phyloP scores from a whole-genome alignment of 2,329 filamentous ascomycete species.

The Paramyrothecium roridum region DNA sequence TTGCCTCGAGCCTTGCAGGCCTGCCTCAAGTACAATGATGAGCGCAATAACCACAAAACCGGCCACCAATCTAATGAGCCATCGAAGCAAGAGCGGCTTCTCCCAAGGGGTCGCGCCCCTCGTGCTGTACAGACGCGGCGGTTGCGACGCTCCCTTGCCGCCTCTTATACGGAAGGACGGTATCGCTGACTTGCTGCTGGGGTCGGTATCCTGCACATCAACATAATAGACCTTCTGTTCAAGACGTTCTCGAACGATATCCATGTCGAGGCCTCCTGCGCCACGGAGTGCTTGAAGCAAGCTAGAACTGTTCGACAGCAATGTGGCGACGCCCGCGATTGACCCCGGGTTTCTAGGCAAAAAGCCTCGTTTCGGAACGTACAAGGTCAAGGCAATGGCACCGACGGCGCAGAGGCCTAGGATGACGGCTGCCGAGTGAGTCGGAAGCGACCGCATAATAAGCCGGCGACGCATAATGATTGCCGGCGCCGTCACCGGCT shows the following conservation, averaged over 20 bases:
- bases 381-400: slow-evolving; percentile 9
- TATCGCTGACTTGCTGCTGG: background rate
- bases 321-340: slow-evolving; percentile 29
- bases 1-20: slow-evolving; percentile 23
- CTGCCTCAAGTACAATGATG: slow-evolving; percentile 29
- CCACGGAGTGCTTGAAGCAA: slow-evolving; percentile 30
- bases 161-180: slow-evolving; percentile 21
- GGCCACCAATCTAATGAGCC: slow-evolving; percentile 19
- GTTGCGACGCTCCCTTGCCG: slow-evolving; percentile 11
- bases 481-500: slow-evolving; percentile 15
- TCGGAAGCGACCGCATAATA: slow-evolving; percentile 21
- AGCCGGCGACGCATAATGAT: slow-evolving; percentile 24
- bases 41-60: slow-evolving; percentile 21
- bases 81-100: slow-evolving; percentile 26
- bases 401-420: slow-evolving; percentile 22
- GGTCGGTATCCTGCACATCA: slow-evolving; percentile 29
- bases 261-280: slow-evolving; percentile 25
- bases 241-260: slow-evolving; percentile 21
- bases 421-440: slow-evolving; percentile 25
- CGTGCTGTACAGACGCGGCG: slow-evolving; percentile 1
- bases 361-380: slow-evolving; percentile 26
- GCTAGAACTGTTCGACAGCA: slow-evolving; percentile 30
- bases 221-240: slow-evolving; percentile 23
- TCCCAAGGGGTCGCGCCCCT: slow-evolving; percentile 21
- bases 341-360: slow-evolving; percentile 30